Base-by-base conservation (phyloP, 2,329 filamentous ascomycete species). In the Penicillium sp. region DNA sequence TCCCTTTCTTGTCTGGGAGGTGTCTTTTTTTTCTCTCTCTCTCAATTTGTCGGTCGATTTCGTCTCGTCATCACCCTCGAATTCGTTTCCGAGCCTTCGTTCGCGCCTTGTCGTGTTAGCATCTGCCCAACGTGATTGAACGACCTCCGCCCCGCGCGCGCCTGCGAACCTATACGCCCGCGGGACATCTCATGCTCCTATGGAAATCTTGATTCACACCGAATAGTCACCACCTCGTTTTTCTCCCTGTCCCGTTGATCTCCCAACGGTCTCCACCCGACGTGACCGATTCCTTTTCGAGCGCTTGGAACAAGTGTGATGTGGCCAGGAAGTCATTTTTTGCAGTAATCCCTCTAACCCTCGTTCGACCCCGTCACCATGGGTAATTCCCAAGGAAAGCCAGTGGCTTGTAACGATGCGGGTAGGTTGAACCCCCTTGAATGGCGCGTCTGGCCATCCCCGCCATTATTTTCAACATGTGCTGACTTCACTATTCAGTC, bases 371-470 rank as follows among this genome's bases (percentile, higher is more conserved):
- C 51, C 42, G 19, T 55, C 61, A 66, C 55, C 70, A 97, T 97
- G 93, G 93, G 93, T 74, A 97, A 97, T 79, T 89, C 88, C 73
- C 92, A 93, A 77, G 92, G 92, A 77, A 97, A 97, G 77, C 91
- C 90, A 76, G 86, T 96, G 79, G 88, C 92, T 74, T 88, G 92
- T 78, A 90, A 89, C 78, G 92, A 96, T 79, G 90, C 96, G 88
- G 90, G 92, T 96, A 80, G 70, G 86, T 79, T 62, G 65, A 64
- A 24, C 24, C 5, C 8, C 19, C 18, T 21, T 16, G 10, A 16
- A 2, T 8, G 47, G 44, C 24, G 36, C 39, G 56, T 62, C 63
- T 34, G 23, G 13, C 40, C 18, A n/a, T n/a, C 29, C 14, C 9
- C 31, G 34, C 24, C 6, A 19, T 10, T 1, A 28, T 16, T 31